Evolutionary conservation across 1,139 yeast genomes (phyloP).

Genomic region (Candida sanyaensis): DNA sequence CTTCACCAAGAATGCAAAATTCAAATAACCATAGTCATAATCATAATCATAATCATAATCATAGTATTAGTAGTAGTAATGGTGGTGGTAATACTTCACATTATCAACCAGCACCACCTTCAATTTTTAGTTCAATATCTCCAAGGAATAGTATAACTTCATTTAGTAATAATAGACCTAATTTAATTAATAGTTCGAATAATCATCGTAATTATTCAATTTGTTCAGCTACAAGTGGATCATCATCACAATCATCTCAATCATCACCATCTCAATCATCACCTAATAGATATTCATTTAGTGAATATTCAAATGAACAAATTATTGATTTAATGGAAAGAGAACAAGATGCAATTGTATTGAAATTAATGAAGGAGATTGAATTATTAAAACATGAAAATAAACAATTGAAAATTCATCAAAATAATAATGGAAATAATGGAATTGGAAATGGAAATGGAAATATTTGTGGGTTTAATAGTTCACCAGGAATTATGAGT

Average conservation of each 20-base stretch:
- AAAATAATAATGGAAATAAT: constrained; percentile 2
- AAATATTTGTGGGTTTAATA: too few relatives aligned
- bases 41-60: background rate
- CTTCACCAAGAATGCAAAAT: background rate
- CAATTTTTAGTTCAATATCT: constrained; percentile 11
- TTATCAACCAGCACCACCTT: constrained; percentile 6
- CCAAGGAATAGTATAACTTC: constrained; percentile 13
- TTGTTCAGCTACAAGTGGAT: constrained; percentile 3
- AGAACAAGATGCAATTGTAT: constrained; percentile 68
- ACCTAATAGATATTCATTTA: constrained; percentile 7
- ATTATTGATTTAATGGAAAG: constrained; percentile 65
- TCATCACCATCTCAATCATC: background rate
- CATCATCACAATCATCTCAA: too few relatives aligned
- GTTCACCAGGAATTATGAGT: background rate
- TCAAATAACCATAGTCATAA: background rate
- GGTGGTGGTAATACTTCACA: background rate
- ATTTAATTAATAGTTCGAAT: constrained; percentile 1
- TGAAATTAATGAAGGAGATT: constrained; percentile 59
- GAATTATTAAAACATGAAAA: constrained; percentile 54
- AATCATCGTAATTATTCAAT: constrained; percentile 8
- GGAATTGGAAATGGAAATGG: too few relatives aligned
- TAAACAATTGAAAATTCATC: constrained; percentile 23
- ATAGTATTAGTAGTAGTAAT: too few relatives aligned
- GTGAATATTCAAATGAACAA: constrained; percentile 37
- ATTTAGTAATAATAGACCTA: constrained; percentile 6